Evolutionary conservation across 2,329 filamentous ascomycete species (phyloP), one percentile per base, ranked within the genome.

Genomic region (Diaporthe nobilis): DNA sequence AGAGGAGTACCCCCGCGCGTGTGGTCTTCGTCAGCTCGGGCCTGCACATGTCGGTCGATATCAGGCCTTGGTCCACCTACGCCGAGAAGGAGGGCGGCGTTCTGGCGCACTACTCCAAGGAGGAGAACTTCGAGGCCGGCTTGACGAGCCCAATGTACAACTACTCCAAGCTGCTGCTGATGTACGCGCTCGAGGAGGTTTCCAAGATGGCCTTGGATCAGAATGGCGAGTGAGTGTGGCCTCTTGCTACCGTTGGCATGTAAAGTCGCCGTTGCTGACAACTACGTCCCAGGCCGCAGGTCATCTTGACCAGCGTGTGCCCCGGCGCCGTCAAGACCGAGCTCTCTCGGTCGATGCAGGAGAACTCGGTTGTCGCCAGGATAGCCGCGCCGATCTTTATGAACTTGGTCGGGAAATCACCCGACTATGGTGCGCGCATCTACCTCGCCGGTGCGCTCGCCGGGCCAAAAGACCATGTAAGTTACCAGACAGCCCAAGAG

Each of bases 151-250:
- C 10, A 17, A 79, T 81, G 76, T 82, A 83, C 73, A 72, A 61
- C 39, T 44, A 65, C 22, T 81, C 80, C 31, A 82, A 82, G 76
- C 67, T 82, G 70, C 72, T 82, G 74, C 75, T 77, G 15, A 74
- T 78, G 63, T 81, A 82, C 44, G 78, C 77, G 5, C 70, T 77
- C 20, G 60, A 75, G 28, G 80, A 82, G 73, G 74, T 81, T 2
- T 77, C 76, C 0, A 71, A 77, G 73, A 71, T 79, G 57, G 81
- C 81, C 15, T 47, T 72, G 49, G 79, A 77, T 2, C n/a, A 74
- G 1, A 74, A 79, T 42, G 78, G 77, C 60, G 75, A 77, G 81
- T 82, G 71, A 75, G 78, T 61, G 28, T 31, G 42, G 34, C 44
- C 49, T n/a, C n/a, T 17, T 12, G 37, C 15, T 25, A 13, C 34